Conservation (phyloP, 225 moss, liverwort and hornwort genomes). For the Marchantia paleacea region DNA sequence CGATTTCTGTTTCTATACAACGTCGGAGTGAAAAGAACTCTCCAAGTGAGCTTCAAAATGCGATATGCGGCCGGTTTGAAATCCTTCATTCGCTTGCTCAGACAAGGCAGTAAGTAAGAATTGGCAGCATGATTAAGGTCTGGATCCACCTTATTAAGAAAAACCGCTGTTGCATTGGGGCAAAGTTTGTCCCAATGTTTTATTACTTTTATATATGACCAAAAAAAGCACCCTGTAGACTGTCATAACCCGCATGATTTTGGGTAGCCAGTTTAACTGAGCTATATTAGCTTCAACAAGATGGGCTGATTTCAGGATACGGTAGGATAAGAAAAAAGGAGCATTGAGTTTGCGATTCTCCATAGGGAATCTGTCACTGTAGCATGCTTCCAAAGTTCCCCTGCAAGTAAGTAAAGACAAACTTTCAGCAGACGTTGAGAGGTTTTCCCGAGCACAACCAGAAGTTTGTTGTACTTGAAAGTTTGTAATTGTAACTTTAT, state of each 20-base stretch:
- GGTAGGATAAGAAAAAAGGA: conserved; percentile 75
- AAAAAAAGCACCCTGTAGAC: too few species aligned
- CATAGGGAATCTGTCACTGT: conserved; percentile 89
- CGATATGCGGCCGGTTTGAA: conserved; percentile 57
- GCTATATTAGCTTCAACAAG: too few species aligned
- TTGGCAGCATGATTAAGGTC: conserved; percentile 78
- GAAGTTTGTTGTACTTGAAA: background rate
- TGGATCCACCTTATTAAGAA: conserved; percentile 31
- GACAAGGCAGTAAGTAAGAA: conserved; percentile 46
- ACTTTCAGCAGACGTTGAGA: background rate
- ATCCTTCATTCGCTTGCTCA: conserved; percentile 55
- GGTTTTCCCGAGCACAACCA: background rate
- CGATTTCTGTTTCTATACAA: conserved; percentile 49
- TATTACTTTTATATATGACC: too few species aligned
- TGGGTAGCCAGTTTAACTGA: too few species aligned
- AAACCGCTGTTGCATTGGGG: background rate
- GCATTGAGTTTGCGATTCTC: conserved; percentile 74
- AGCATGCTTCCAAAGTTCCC: conserved; percentile 59
- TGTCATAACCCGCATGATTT: too few species aligned
- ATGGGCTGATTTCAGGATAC: conserved; percentile 52
- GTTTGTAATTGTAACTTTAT: too few species aligned
- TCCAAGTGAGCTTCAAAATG: conserved; percentile 78
- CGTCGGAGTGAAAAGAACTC: conserved; percentile 54
- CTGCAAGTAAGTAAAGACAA: conserved; percentile 31
- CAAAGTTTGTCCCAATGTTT: background rate